Conservation (phyloP, 2,329 filamentous ascomycete species). For the Chaetothyriales sp. region DNA sequence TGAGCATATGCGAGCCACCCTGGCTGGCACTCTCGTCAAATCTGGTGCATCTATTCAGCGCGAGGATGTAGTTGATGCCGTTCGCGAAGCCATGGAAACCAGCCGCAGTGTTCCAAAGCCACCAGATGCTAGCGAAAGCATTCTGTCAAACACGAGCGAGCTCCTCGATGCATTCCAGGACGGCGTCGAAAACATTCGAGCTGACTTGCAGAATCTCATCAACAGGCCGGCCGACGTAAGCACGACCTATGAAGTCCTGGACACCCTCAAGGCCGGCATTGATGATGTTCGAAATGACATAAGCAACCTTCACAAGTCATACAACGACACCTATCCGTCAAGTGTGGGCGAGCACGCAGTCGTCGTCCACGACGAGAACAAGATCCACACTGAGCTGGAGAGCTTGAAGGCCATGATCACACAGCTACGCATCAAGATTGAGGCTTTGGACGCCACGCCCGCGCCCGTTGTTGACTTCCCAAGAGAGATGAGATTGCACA, state of each 20-base stretch:
- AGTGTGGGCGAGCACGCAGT: conserved; percentile 41
- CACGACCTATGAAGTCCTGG: conserved; percentile 76
- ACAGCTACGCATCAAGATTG: conserved; percentile 71
- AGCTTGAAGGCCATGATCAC: conserved; percentile 72
- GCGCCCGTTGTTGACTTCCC: conserved; percentile 27
- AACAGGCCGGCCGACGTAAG: conserved; percentile 73
- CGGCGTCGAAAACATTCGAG: conserved; percentile 60
- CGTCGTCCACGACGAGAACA: conserved; percentile 42
- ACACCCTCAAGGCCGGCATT: conserved; percentile 72
- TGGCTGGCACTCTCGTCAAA: conserved; percentile 39
- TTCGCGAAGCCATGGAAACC: conserved; percentile 40
- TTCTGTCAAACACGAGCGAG: conserved; percentile 42
- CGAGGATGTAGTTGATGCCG: conserved; percentile 50
- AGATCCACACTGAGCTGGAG: conserved; percentile 59
- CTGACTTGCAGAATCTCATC: conserved; percentile 59
- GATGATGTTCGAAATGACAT: conserved; percentile 65
- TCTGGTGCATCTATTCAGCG: conserved; percentile 35
- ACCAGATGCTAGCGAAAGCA: conserved; percentile 42
- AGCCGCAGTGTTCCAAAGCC: conserved; percentile 39
- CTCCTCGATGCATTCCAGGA: conserved; percentile 50
- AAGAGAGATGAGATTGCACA: conserved; percentile 32
- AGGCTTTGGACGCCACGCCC: conserved; percentile 52
- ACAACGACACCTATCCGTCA: conserved; percentile 37
- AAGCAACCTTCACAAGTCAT: conserved; percentile 54
- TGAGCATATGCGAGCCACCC: conserved; percentile 44